Evolutionary conservation across 306 rosid genomes (phyloP).

Genomic region (Astragalus membranaceus): DNA sequence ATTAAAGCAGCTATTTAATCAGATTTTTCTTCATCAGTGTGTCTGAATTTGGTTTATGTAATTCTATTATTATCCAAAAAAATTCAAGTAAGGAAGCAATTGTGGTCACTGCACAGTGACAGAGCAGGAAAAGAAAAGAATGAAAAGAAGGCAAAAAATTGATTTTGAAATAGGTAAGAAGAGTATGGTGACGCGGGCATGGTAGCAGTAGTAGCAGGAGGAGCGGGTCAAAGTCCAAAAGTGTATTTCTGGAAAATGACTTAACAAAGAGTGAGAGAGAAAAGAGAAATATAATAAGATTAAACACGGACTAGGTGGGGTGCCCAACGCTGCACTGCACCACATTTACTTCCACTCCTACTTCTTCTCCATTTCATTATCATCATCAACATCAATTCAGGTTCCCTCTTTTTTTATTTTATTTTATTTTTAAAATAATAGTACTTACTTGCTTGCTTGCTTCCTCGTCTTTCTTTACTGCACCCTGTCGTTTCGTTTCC

Average conservation of each 20-base stretch:
- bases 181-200: not conserved
- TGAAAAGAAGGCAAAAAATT: not conserved
- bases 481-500: not conserved
- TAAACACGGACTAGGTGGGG: not conserved
- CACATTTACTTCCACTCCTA: not conserved
- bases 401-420: not conserved
- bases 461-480: not conserved
- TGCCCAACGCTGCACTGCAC: not conserved
- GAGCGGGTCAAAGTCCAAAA: constrained; percentile 2
- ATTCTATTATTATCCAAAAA: too few species aligned
- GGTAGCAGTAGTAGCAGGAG: not conserved
- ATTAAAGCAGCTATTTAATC: too few species aligned
- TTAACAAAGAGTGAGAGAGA: not conserved
- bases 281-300: not conserved
- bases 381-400: not conserved
- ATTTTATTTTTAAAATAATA: too few species aligned
- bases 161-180: not conserved
- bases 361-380: not conserved
- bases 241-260: constrained; percentile 3
- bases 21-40: too few species aligned
- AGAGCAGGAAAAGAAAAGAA: too few species aligned
- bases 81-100: too few species aligned
- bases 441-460: too few species aligned
- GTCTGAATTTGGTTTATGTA: too few species aligned
- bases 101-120: too few species aligned